These are phyloP conservation scores for Apiotrichum gamsii DNA, from an alignment of 1,284 basidiomycete species.

Conservation along the genomic window DNA sequence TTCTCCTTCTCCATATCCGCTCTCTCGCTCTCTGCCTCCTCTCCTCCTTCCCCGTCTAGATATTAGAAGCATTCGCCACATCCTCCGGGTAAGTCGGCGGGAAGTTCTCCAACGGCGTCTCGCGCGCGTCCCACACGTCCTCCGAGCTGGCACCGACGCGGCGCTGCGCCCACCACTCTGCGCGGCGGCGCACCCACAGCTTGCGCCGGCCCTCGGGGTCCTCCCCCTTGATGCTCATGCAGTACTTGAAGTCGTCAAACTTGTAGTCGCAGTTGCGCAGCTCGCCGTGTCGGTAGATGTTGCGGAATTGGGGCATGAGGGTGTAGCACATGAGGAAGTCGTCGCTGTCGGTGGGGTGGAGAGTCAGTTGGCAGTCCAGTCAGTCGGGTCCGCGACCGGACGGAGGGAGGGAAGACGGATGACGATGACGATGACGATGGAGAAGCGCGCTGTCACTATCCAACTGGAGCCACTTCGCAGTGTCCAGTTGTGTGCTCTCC, in stretches of 20 bases:
- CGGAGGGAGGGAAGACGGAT: not conserved
- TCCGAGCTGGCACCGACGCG: conserved; percentile 74
- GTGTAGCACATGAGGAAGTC: conserved; percentile 73
- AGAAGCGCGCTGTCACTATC: not conserved
- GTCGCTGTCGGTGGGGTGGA: too few species aligned
- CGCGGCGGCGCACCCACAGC: conserved; percentile 75
- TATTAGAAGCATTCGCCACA: too few species aligned
- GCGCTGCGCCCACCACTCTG: conserved; percentile 84
- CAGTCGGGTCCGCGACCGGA: too few species aligned
- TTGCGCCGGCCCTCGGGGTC: conserved; percentile 69
- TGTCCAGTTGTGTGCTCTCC: too few species aligned
- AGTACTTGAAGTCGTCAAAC: conserved; percentile 92
- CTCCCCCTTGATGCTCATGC: conserved; percentile 73
- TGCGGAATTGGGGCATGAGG: conserved; percentile 71
- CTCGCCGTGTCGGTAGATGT: conserved; percentile 78
- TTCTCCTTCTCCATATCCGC: too few species aligned
- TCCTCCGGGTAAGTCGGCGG: conserved; percentile 36
- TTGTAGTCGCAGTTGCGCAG: conserved; percentile 71
- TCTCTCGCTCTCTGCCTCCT: too few species aligned
- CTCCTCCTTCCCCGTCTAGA: too few species aligned
- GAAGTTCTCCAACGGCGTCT: conserved; percentile 48
- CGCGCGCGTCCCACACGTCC: conserved; percentile 84
- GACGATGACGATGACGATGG: not conserved
- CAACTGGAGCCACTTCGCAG: not conserved
- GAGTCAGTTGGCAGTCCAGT: not conserved